These are phyloP conservation scores for Ophiostoma sp. DNA, from an alignment of 2,329 filamentous ascomycete species.

Conservation along the genomic window DNA sequence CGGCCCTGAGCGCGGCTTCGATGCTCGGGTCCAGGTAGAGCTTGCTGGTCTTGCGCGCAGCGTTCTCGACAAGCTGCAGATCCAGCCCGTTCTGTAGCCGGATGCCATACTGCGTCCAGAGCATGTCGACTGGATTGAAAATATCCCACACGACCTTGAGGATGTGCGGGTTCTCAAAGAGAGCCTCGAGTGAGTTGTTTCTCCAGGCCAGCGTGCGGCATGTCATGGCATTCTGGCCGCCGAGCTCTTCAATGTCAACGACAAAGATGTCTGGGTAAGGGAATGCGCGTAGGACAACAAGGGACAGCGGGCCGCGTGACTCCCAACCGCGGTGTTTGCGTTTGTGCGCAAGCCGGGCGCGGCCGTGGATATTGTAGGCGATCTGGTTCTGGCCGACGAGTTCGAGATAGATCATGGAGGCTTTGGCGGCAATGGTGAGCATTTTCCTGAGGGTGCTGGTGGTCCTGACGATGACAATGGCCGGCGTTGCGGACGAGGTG, in stretches of 20 bases:
- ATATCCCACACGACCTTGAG: slow-evolving; percentile 32
- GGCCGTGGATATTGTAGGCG: slow-evolving; percentile 29
- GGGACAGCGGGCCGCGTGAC: slow-evolving; percentile 27
- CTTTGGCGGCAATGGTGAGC: not conserved
- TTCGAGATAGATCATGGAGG: slow-evolving; percentile 1
- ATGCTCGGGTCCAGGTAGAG: slow-evolving; percentile 17
- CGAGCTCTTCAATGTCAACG: slow-evolving; percentile 29
- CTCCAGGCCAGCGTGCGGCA: not conserved
- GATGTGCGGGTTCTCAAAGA: slow-evolving; percentile 27
- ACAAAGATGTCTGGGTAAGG: slow-evolving; percentile 21
- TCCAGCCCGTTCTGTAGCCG: slow-evolving; percentile 30
- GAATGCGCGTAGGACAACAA: slow-evolving; percentile 27
- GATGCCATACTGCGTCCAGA: slow-evolving; percentile 29
- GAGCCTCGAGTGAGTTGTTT: slow-evolving; percentile 23
- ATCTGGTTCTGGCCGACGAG: slow-evolving; percentile 12
- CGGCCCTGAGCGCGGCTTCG: slow-evolving; percentile 21
- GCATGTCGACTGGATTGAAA: slow-evolving; percentile 31
- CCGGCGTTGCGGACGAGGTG: not conserved
- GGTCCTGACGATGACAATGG: slow-evolving; percentile 6
- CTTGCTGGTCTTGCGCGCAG: slow-evolving; percentile 26
- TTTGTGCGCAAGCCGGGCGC: slow-evolving; percentile 6
- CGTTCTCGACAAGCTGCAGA: slow-evolving; percentile 33
- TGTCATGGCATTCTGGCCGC: slow-evolving; percentile 26
- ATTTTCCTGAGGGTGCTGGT: not conserved
- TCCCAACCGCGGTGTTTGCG: slow-evolving; percentile 15